Base-by-base conservation (phyloP, 1,139 yeast genomes). In the Hanseniaspora uvarum region DNA sequence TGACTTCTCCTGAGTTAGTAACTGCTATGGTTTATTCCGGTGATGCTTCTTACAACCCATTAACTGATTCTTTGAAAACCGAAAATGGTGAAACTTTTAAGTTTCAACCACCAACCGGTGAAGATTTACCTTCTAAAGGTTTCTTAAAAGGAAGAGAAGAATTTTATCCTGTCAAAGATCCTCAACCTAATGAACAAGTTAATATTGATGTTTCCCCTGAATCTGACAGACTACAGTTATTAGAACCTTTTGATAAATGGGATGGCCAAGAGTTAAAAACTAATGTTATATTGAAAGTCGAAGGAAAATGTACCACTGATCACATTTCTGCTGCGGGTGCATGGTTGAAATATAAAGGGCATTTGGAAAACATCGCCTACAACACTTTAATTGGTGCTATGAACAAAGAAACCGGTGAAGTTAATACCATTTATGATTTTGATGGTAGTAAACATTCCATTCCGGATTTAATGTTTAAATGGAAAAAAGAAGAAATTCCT, bases 331-430 rank as follows among this genome's bases (percentile, higher is more conserved):
- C 97, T 43, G 98, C 98, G 37, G 98, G 98, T 66, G 94, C 83
- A n/a, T 92, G 98, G 98, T 79, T 92, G 71, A 92, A 92, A 73
- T 92, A 92, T 73, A 92, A 92, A 74, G 98, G 98, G 19, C 98
- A 92, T 67, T 76, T 92, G 64, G 96, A 89, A 68, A 92, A 92
- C 71, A 92, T 92, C 61, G 86, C 96, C 14, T 79, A 92, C 73
- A 92, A 92, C 73, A 89, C 97, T 7, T 76, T 92, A 63, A 92
- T 92, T 65, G 98, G 98, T 59, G 98, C 98, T 16, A 94, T 86
- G 58, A 92, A 92, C 69, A 86, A 86, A 67, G 98, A 89, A 71
- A 87, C 96, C 37, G 96, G 96, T 56, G 95, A 88, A 70, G 96
- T 88, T 46, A 92, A 92, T 72, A 80, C 76, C 59, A 96, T 92